A percentile compares a stretch with the other conserved stretches of the same genome.
phyloP scores from a whole-genome alignment of 1,284 basidiomycete species.

The Porodaedalea pini region DNA sequence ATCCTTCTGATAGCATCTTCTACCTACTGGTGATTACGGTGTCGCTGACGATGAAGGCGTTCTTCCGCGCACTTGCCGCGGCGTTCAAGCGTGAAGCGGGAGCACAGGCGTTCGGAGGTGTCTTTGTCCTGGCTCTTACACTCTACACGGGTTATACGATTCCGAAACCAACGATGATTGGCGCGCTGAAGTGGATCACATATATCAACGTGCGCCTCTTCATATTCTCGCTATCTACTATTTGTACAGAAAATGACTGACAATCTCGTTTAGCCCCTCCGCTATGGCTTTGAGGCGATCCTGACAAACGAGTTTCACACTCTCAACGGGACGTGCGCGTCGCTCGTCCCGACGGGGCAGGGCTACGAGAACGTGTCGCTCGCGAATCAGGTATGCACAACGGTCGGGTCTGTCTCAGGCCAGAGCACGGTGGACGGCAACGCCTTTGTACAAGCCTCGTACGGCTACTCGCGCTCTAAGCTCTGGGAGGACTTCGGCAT shows the following conservation, averaged over 20 bases:
- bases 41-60: conserved; percentile 48
- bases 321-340: conserved; percentile 39
- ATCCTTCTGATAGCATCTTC: conserved; percentile 36
- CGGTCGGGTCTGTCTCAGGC: conserved; percentile 26
- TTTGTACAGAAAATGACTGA: not conserved
- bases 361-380: conserved; percentile 42
- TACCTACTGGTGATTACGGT: conserved; percentile 43
- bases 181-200: conserved; percentile 46
- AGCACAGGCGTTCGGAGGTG: conserved; percentile 48
- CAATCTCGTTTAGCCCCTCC: conserved; percentile 34
- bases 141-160: conserved; percentile 45
- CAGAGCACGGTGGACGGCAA: conserved; percentile 28
- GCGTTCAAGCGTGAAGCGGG: conserved; percentile 39
- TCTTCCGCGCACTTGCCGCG: conserved; percentile 50
- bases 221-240: not conserved
- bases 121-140: conserved; percentile 43
- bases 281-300: conserved; percentile 47
- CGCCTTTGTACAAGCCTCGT: conserved; percentile 38
- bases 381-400: conserved; percentile 28
- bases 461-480: conserved; percentile 46
- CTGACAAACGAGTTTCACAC: conserved; percentile 54
- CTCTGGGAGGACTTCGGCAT: conserved; percentile 60
- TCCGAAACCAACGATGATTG: conserved; percentile 27
- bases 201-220: conserved; percentile 40
- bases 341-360: conserved; percentile 44